Evolutionary conservation across 106 monocot species (phyloP).

Genomic region (Posidonia australis): DNA sequence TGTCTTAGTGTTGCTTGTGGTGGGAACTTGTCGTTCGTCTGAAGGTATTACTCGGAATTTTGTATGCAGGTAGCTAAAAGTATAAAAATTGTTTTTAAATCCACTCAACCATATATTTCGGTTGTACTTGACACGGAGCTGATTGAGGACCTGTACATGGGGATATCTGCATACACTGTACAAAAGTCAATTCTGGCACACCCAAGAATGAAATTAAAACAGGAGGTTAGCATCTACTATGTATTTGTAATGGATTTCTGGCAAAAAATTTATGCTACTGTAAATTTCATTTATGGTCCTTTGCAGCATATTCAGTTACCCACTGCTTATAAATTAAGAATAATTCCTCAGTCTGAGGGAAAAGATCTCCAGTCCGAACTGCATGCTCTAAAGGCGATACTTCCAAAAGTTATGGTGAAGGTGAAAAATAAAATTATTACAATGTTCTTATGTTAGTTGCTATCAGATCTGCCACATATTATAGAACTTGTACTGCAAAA

Average conservation of each 20-base stretch:
- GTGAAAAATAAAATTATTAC: slow-evolving; percentile 16
- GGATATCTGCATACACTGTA: slow-evolving; percentile 55
- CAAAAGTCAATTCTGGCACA: slow-evolving; percentile 60
- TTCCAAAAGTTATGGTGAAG: slow-evolving; percentile 90
- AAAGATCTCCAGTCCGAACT: slow-evolving; percentile 43
- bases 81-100: slow-evolving; percentile 57
- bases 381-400: slow-evolving; percentile 39
- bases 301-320: slow-evolving; percentile 46
- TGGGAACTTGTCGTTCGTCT: too few relatives aligned
- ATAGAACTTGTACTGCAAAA: neutral
- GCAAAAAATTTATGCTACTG: neutral
- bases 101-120: slow-evolving; percentile 48
- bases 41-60: neutral
- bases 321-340: slow-evolving; percentile 41
- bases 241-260: neutral
- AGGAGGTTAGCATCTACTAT: slow-evolving; percentile 30
- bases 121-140: slow-evolving; percentile 53
- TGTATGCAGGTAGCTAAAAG: slow-evolving; percentile 44
- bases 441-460: neutral
- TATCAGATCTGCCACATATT: neutral
- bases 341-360: slow-evolving; percentile 34
- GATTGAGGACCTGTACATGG: slow-evolving; percentile 52
- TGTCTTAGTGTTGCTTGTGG: too few relatives aligned
- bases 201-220: slow-evolving; percentile 63
- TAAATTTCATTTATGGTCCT: neutral